Evolutionary conservation across 1,284 basidiomycete genomes (phyloP).

Genomic region (Anthracocystis setariae): DNA sequence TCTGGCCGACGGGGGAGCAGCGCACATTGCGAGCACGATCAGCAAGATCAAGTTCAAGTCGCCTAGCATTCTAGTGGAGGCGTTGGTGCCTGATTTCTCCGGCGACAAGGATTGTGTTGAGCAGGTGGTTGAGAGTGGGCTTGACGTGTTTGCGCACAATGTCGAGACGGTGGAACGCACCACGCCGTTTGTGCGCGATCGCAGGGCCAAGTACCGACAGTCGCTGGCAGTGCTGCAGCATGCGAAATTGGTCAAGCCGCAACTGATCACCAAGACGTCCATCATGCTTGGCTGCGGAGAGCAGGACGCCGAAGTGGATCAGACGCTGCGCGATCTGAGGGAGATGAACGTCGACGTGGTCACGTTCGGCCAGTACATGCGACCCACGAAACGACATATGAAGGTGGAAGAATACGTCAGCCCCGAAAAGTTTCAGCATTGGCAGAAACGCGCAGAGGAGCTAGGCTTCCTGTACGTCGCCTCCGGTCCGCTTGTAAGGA

Average conservation of each 20-base stretch:
- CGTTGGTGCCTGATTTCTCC: slow-evolving; percentile 92
- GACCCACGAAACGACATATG: slow-evolving; percentile 98
- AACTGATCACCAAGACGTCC: slow-evolving; percentile 93
- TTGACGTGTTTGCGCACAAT: slow-evolving; percentile 99
- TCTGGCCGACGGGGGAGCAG: slow-evolving; percentile 87
- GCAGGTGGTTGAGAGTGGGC: slow-evolving; percentile 84
- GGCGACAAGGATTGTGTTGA: slow-evolving; percentile 81
- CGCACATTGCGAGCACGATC: slow-evolving; percentile 94
- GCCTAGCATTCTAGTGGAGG: slow-evolving; percentile 94
- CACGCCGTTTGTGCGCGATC: slow-evolving; percentile 93
- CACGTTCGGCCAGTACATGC: slow-evolving; percentile 99
- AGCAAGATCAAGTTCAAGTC: slow-evolving; percentile 92
- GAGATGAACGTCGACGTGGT: slow-evolving; percentile 92
- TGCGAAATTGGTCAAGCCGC: slow-evolving; percentile 73
- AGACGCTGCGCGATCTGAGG: slow-evolving; percentile 86
- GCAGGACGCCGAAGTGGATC: slow-evolving; percentile 81
- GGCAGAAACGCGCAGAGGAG: slow-evolving; percentile 87
- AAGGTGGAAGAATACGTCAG: slow-evolving; percentile 96
- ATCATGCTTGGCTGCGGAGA: slow-evolving; percentile 99
- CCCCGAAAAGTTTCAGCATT: slow-evolving; percentile 89
- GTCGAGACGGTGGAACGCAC: slow-evolving; percentile 92
- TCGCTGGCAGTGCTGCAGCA: slow-evolving; percentile 84
- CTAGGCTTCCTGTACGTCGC: slow-evolving; percentile 98
- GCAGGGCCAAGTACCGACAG: slow-evolving; percentile 90
- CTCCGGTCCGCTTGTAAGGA: slow-evolving; percentile 92